phyloP scores from a whole-genome alignment of 164 flowering plant species.

The Liquidambar formosana region DNA sequence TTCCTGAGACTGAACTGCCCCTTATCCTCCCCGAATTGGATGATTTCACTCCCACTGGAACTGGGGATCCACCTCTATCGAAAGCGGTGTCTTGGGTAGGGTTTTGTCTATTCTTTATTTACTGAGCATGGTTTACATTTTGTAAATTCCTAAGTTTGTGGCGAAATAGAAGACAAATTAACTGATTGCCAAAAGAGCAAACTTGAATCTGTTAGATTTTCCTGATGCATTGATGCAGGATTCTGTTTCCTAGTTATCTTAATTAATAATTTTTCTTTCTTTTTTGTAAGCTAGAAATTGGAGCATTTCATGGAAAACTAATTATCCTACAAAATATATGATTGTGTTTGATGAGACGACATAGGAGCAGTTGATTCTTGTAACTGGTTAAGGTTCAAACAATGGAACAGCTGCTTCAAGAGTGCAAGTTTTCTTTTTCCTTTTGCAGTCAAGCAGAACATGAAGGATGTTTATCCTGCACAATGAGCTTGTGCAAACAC shows the following conservation, averaged over 20 bases:
- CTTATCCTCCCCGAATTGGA: constrained; percentile 86
- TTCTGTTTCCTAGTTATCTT: not conserved
- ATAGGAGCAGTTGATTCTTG: not conserved
- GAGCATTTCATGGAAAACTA: not conserved
- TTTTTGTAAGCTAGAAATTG: not conserved
- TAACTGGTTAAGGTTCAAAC: not conserved
- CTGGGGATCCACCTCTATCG: constrained; percentile 93
- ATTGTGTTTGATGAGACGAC: not conserved
- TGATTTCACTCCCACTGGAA: constrained; percentile 97
- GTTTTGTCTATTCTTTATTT: not conserved
- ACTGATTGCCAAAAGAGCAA: not conserved
- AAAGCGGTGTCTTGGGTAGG: constrained; percentile 90
- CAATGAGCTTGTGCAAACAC: too few relatives aligned
- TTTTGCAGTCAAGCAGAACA: too few relatives aligned
- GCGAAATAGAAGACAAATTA: not conserved
- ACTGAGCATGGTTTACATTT: not conserved
- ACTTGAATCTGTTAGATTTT: not conserved
- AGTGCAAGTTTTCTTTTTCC: too few relatives aligned
- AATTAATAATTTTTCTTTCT: not conserved
- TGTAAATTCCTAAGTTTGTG: not conserved
- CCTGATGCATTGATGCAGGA: constrained; percentile 1
- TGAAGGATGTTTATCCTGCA: too few relatives aligned
- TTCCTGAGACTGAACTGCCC: constrained; percentile 82
- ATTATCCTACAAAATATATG: not conserved
- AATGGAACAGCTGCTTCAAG: not conserved